Evolutionary conservation across 2,329 filamentous ascomycete genomes (phyloP), one percentile per base, ranked within the genome.

Genomic region (Dichotomopilus funicola): DNA sequence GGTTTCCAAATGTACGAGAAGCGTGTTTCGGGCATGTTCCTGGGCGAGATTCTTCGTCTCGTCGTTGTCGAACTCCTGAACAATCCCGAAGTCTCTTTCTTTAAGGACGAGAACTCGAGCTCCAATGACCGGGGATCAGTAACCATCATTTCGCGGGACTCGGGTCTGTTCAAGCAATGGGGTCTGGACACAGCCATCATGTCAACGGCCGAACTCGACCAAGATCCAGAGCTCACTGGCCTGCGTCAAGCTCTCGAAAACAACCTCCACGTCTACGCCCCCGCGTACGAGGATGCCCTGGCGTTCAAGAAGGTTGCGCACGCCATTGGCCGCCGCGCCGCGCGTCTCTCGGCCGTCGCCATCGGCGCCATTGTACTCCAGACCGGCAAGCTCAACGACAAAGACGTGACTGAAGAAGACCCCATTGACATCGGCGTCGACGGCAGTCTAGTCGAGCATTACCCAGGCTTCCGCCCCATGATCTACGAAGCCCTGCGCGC

Each of bases 1-100:
- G 94, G 94, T 33, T 84, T 95, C 59, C 94, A 99, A 69, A 96
- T 97, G 89, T 99, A 97, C 68, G 94, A 99, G 76, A 99, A 99
- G 80, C 88, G 92, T 48, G 87, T 99, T 12, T 96, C 91, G 0
- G 94, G 94, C 70, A 97, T 99, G 92, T 99, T 97, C 75, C 73
- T 99, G 49, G 94, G 94, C 53, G 94, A 99, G 71, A 91, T 97
- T 60, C 79, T 96, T 54, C 87, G 94, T 53, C 79, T 89, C 45
- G 85, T 86, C 12, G 75, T 96, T 27, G 70, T 94, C 50, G 78
- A 83, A 56, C 80, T 96, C 69, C 75, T 91, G 66, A 80, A 87
- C 64, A 80, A 89, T 63, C 77, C 84, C 34, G 70, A 78, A 1
- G 73, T 87, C 6, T 78, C 84, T 2, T 79, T 96, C 38, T 95